Percentiles rank a stretch among this genome's conserved stretches.
Evolutionary conservation across 192 early-diverging fungal species (phyloP).

Genomic region (Spizellomyces punctatus): DNA sequence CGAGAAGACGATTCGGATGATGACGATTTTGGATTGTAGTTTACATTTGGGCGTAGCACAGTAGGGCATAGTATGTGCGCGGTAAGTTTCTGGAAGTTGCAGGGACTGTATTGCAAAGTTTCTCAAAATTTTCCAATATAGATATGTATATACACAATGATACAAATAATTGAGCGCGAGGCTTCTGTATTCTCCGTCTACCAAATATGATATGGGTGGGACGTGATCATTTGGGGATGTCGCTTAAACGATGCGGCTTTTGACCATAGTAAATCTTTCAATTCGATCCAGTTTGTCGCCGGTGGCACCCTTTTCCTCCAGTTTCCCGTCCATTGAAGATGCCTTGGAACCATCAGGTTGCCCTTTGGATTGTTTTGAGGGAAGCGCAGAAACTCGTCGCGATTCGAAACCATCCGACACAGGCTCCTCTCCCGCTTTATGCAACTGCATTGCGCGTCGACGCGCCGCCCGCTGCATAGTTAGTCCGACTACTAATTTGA

Average conservation of each 20-base stretch:
- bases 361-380: constrained; percentile 37
- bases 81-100: background rate
- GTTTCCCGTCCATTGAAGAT: background rate
- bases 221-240: background rate
- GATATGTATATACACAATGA: background rate
- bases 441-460: constrained; percentile 15
- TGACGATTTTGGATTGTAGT: constrained; percentile 41
- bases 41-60: background rate
- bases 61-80: too few species aligned
- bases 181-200: background rate
- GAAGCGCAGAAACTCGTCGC: background rate
- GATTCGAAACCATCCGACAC: background rate
- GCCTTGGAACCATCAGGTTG: constrained; percentile 37
- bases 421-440: background rate
- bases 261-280: constrained; percentile 89
- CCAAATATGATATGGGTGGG: too few species aligned
- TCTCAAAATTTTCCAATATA: background rate
- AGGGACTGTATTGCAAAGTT: background rate
- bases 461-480: constrained; percentile 73
- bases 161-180: background rate
- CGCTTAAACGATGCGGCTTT: constrained; percentile 81
- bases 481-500: constrained; percentile 80
- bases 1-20: constrained; percentile 39
- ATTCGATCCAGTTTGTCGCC: constrained; percentile 77
- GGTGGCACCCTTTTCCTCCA: constrained; percentile 10